These are phyloP conservation scores for Xylaria intraflava DNA, from an alignment of 495 filamentous ascomycete genomes.

Conservation along the genomic window DNA sequence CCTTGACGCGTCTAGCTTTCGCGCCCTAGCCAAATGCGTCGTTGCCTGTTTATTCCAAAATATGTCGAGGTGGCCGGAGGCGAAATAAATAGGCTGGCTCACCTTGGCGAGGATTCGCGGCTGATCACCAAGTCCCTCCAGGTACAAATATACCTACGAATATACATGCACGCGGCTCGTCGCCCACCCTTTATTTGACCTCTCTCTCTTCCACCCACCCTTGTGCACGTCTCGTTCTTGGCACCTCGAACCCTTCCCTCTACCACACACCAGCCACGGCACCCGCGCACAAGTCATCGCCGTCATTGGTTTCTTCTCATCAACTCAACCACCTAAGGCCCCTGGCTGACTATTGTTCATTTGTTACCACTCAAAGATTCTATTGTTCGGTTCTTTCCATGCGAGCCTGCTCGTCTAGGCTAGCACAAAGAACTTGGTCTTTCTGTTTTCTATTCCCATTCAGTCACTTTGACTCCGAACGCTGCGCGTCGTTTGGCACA, in stretches of 20 bases:
- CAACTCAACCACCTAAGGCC: conserved; percentile 7
- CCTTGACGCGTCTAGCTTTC: not conserved
- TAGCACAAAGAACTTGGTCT: conserved; percentile 20
- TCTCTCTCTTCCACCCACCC: not conserved
- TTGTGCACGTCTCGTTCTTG: conserved; percentile 9
- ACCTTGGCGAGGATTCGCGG: not conserved
- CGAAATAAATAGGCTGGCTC: conserved; percentile 3
- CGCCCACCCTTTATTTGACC: not conserved
- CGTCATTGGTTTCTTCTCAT: too few relatives aligned
- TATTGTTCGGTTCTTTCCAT: not conserved
- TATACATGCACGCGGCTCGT: not conserved
- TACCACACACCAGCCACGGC: not conserved
- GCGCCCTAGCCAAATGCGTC: not conserved
- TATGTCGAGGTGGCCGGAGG: conserved; percentile 2
- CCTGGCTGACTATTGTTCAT: not conserved
- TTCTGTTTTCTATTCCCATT: conserved; percentile 14
- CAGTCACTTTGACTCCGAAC: not conserved
- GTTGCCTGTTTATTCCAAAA: conserved; percentile 1
- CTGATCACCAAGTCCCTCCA: conserved; percentile 1
- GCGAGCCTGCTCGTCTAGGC: not conserved
- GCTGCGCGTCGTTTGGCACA: conserved; percentile 6
- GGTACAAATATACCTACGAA: not conserved
- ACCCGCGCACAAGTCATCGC: not conserved
- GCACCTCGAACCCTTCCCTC: conserved; percentile 1
- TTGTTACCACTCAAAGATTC: conserved; percentile 13